Base-by-base conservation (phyloP, 1,284 basidiomycete species). In the Mycosarcoma mackinlayi region DNA sequence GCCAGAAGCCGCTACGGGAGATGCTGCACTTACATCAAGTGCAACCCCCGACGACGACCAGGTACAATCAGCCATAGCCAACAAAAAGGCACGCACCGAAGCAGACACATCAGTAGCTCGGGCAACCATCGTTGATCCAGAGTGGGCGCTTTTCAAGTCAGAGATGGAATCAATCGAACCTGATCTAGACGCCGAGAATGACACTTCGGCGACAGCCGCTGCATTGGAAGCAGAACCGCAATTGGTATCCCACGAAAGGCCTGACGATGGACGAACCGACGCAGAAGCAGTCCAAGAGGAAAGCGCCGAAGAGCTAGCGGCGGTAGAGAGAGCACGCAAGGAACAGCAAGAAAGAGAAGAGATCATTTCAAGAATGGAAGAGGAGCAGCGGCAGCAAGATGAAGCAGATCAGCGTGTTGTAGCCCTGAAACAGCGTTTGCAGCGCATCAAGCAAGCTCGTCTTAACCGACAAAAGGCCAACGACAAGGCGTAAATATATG, bases 101-200 rank as follows among this genome's bases (percentile, higher is more conserved):
- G 24, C 11, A 1, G 27, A 28, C 14, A 35, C 35, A 14, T 6
- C 54, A 19, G 6, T 16, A 16, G n/a, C 52, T 2, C n/a, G n/a
- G n/a, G n/a, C n/a, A n/a, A n/a, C n/a, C n/a, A n/a, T n/a, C n/a
- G 25, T 77, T 27, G 77, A 79, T 25, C 40, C 61, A 3, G 77
- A 77, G 18, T 79, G 77, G 77, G 66, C 66, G 33, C 38, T 70
- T 19, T 79, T 79, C 71, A 73, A 79, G 61, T 47, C 56, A 3
- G 54, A 71, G 24, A 52, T 71, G 58, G 54, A 65, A 4, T 38
- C 46, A 16, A 19, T 49, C 7, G 58, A 62, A 24, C 4, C 24
- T 18, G 37, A 40, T 7, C 6, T 24, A 21, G 35, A 35, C 18
- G 33, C 42, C 25, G 14, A 40, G 4, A 25, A n/a, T 4, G 27